A percentile compares a stretch with the other conserved stretches of the same genome.
phyloP scores from a whole-genome alignment of 768 basidiomycete genomes.

The Leucocoprinus birnbaumii region DNA sequence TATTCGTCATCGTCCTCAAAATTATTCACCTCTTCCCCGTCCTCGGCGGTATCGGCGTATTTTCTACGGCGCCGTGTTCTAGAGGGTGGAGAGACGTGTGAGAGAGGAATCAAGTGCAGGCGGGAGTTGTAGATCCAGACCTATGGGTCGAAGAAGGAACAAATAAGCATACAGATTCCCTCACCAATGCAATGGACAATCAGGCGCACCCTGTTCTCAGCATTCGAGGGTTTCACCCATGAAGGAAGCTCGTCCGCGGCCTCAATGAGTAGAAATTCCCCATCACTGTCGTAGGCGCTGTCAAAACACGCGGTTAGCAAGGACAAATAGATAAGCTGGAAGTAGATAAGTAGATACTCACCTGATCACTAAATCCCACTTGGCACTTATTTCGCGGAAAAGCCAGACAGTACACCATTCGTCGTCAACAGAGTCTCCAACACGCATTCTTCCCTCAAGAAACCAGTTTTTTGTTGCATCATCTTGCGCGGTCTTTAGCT shows the following conservation, averaged over 20 bases:
- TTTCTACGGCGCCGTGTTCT: conserved; percentile 49
- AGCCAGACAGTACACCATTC: conserved; percentile 97
- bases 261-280: conserved; percentile 95
- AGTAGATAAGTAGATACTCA: conserved; percentile 28
- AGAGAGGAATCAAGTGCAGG: conserved; percentile 85
- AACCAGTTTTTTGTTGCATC: conserved; percentile 41
- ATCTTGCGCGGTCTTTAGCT: conserved; percentile 63
- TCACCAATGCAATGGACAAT: conserved; percentile 27
- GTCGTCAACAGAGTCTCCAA: conserved; percentile 97
- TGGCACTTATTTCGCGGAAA: conserved; percentile 67
- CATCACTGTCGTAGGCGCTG: conserved; percentile 86
- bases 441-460: conserved; percentile 82
- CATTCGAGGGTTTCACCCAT: conserved; percentile 91
- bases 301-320: background rate
- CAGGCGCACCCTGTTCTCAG: conserved; percentile 84
- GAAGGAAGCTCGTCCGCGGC: conserved; percentile 85
- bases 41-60: conserved; percentile 35
- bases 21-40: conserved; percentile 49
- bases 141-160: conserved; percentile 38
- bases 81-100: conserved; percentile 64
- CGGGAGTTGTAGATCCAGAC: conserved; percentile 87
- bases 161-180: conserved; percentile 26
- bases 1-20: conserved; percentile 44
- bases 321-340: conserved; percentile 6
- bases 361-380: conserved; percentile 83